Conservation (phyloP, 163 green algal species). For the Chlorella variabilis region DNA sequence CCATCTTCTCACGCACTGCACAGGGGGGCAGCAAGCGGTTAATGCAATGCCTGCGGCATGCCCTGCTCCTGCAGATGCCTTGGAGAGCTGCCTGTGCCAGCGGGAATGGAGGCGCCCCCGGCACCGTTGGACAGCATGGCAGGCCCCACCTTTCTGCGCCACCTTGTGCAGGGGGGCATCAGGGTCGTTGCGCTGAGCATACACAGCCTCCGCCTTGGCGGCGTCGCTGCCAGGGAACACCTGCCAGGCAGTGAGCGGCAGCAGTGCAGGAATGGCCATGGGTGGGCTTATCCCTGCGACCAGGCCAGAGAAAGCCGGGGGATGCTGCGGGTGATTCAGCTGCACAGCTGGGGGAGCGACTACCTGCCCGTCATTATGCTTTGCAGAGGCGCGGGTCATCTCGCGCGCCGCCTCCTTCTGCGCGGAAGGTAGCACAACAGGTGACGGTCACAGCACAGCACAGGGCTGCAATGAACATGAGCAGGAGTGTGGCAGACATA, state of each 20-base stretch:
- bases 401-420: slow-evolving; percentile 21
- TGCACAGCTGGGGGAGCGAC: too few species aligned
- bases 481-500: too few species aligned
- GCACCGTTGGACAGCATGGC: too few species aligned
- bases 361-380: slow-evolving; percentile 21
- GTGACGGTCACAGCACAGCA: background rate
- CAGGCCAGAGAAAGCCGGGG: too few species aligned
- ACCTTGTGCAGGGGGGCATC: slow-evolving; percentile 22
- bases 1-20: slow-evolving; percentile 32
- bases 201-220: slow-evolving; percentile 1
- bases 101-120: too few species aligned
- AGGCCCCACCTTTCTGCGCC: slow-evolving; percentile 19
- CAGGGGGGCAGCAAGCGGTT: background rate
- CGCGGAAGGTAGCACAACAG: too few species aligned
- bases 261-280: background rate
- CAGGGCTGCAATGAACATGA: background rate
- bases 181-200: slow-evolving; percentile 2
- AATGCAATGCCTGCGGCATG: too few species aligned
- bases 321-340: too few species aligned
- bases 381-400: background rate
- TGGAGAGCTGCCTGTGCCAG: too few species aligned
- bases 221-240: slow-evolving; percentile 31
- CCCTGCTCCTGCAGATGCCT: background rate
- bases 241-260: background rate
- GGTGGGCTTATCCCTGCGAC: background rate